A percentile compares a stretch with the other conserved stretches of the same genome.
Conservation (phyloP, 768 basidiomycete species). For the Boletus subcaerulescens region DNA sequence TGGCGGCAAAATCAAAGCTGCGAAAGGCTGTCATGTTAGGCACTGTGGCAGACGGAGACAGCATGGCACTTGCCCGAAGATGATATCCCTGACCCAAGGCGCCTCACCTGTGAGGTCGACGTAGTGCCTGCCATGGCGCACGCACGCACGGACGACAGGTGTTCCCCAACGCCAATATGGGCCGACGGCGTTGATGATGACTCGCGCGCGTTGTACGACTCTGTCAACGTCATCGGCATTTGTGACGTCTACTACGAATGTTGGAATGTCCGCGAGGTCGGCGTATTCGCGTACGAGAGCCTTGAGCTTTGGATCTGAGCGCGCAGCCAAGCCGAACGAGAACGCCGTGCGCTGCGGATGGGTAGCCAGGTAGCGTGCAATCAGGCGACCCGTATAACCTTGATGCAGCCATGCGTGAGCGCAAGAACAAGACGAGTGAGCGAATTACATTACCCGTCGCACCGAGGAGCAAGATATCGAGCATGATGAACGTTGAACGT, state of each 20-base stretch:
- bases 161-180: conserved; percentile 73
- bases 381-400: conserved; percentile 71
- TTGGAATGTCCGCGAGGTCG: conserved; percentile 40
- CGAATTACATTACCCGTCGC: conserved; percentile 48
- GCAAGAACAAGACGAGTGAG: conserved; percentile 1
- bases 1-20: conserved; percentile 73
- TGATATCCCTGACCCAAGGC: conserved; percentile 62
- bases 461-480: conserved; percentile 67
- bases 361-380: conserved; percentile 59
- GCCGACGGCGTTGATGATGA: conserved; percentile 77
- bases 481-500: conserved; percentile 29
- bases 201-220: conserved; percentile 53
- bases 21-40: conserved; percentile 13
- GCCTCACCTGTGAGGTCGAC: conserved; percentile 81
- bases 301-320: conserved; percentile 62
- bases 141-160: conserved; percentile 79
- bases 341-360: conserved; percentile 62
- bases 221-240: conserved; percentile 50
- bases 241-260: conserved; percentile 59
- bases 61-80: conserved; percentile 45
- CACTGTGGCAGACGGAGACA: conserved; percentile 2
- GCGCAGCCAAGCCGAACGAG: conserved; percentile 65
- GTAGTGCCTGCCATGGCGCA: conserved; percentile 72
- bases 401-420: conserved; percentile 10
- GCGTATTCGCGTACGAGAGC: conserved; percentile 45